phyloP scores from a whole-genome alignment of 768 basidiomycete genomes.

The Guyanaporus albipodus region DNA sequence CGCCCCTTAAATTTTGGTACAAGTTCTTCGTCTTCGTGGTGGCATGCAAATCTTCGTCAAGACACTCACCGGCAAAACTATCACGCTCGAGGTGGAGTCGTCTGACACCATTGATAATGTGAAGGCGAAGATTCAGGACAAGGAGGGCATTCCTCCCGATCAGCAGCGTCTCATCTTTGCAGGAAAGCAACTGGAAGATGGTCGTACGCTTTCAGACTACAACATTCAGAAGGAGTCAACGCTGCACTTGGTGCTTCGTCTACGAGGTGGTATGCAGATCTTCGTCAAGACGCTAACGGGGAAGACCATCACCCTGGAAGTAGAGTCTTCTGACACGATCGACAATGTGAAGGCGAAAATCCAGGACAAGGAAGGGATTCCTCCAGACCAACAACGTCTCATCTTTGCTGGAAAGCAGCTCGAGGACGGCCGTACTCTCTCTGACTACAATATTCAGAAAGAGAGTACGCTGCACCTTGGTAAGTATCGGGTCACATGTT shows the following conservation, averaged over 20 bases:
- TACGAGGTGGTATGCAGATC: conserved; percentile 70
- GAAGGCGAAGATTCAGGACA: conserved; percentile 78
- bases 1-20: not conserved
- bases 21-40: conserved; percentile 81
- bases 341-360: conserved; percentile 78
- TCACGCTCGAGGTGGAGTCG: conserved; percentile 90
- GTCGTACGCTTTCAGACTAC: conserved; percentile 79
- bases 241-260: conserved; percentile 68
- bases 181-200: conserved; percentile 93
- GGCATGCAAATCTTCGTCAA: conserved; percentile 93
- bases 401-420: conserved; percentile 80
- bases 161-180: conserved; percentile 92
- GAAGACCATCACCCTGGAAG: conserved; percentile 74
- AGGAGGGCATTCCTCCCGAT: conserved; percentile 77
- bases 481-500: conserved; percentile 7
- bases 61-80: conserved; percentile 87
- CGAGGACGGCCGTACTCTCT: conserved; percentile 73
- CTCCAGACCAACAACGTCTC: conserved; percentile 74
- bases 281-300: conserved; percentile 71
- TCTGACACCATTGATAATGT: conserved; percentile 94
- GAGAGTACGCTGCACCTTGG: conserved; percentile 66
- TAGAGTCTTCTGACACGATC: conserved; percentile 72
- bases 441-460: conserved; percentile 76
- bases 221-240: conserved; percentile 85
- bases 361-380: conserved; percentile 79